Evolutionary conservation across 805 yeast genomes (phyloP), one percentile per base, ranked within the genome.

Genomic region (Yarrowia yakushimensis): DNA sequence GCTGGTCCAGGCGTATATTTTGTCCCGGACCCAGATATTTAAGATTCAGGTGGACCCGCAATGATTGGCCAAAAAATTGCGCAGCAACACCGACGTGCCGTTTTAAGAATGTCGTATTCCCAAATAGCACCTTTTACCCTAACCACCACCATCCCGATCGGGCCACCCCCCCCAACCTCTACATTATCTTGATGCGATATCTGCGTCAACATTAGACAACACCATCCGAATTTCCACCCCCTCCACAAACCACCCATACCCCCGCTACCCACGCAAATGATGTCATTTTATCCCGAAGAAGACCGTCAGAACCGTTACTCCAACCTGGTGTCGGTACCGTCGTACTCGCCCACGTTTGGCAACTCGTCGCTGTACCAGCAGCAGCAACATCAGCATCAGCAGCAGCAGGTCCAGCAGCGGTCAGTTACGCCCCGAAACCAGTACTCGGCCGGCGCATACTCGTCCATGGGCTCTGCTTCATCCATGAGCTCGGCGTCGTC

Each of bases 331-430:
- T 52, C 59, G 31, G 59, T 52, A 9, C 61, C 63, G 12, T 37
- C 36, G 10, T 62, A 48, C 20, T 42, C 36, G 30, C 52, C 45
- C 37, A 63, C 41, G 5, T 54, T 37, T 60, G 59, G 57, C 50
- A 28, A 20, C 59, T 30, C 43, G 37, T 25, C 43, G 50, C 62
- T 41, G 34, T 39, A 55, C 37, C 62, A 62, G 27, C 63, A 41
- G 33, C 62, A 55, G 62, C 63, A 62, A 34, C 60, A 34, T n/a
- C 65, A 46, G 17, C 63, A 60, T 54, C 45, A 30, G 36, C 60
- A 39, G 33, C 64, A 50, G 48, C 39, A 48, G 22, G 62, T 48
- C 41, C 57, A 48, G 50, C 41, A 52, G 43, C 59, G 59, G 4
- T 52, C 59, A 5, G 59, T 52, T 31, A 52, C 59, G 17, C 59